Evolutionary conservation across 352 stramenopile species (phyloP), one percentile per base, ranked within the genome.

Genomic region (Phytopythium sindhum): DNA sequence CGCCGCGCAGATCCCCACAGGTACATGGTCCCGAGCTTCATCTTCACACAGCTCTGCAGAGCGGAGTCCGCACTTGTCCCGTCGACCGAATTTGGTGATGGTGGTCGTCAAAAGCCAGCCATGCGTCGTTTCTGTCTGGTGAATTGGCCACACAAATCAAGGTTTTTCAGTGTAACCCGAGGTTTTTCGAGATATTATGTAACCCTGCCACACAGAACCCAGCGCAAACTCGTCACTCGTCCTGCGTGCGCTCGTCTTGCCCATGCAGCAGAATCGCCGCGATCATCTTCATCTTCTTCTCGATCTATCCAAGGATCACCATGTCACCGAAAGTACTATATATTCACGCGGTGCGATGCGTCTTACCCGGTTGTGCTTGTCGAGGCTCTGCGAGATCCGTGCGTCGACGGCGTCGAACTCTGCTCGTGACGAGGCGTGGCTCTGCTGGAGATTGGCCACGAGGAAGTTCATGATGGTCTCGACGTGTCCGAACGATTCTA

Each of bases 231-330:
- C 12, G 8, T 61, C 55, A 61, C 3, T 53, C 33, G 21, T 48
- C 10, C n/a, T 51, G 14, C 37, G 9, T 21, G 2, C 21, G 35
- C 31, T 44, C 60, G 50, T 70, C 61, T 31, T 78, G 68, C 29
- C 79, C 72, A 41, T 66, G 66, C 52, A 77, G 45, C 35, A 83
- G 57, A 50, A 83, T 83, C 10, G 72, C 67, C 14, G 75, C 75
- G 48, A 84, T 80, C 73, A 79, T 79, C 70, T 84, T 81, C 24
- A 84, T 61, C 55, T 81, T 81, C 63, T 80, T 84, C 47, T 84
- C 79, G 31, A 79, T 77, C 73, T 88, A 47, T 23, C 0, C 15
- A 37, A 5, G 2, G 26, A 37, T 15, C 50, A 54, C 45, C 63
- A 65, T 11, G 28, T 57, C 6, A 45, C 15, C 1, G 31, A 29